These are phyloP conservation scores for Tetracladium setigerum DNA, from an alignment of 495 filamentous ascomycete genomes.

Conservation along the genomic window DNA sequence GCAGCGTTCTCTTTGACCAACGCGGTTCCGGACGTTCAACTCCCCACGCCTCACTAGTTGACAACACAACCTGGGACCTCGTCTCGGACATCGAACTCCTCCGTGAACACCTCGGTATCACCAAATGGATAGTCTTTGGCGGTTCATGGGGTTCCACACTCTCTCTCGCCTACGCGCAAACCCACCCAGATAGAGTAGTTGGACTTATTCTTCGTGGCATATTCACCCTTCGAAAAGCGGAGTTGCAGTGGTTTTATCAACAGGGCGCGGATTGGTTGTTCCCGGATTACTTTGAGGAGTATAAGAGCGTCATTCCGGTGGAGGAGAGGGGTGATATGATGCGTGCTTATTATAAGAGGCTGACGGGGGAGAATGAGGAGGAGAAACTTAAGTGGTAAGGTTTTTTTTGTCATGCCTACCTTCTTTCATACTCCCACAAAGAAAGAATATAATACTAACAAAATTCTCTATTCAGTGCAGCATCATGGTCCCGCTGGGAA, in stretches of 20 bases:
- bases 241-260: slow-evolving; percentile 25
- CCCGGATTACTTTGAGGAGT: slow-evolving; percentile 34
- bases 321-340: slow-evolving; percentile 27
- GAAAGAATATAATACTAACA: not conserved
- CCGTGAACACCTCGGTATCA: slow-evolving; percentile 30
- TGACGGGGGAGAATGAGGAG: slow-evolving; percentile 23
- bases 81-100: slow-evolving; percentile 37
- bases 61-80: slow-evolving; percentile 37
- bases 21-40: slow-evolving; percentile 37
- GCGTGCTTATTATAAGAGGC: slow-evolving; percentile 28
- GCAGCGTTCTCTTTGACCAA: slow-evolving; percentile 38
- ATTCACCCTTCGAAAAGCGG: slow-evolving; percentile 27
- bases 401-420: not conserved
- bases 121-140: slow-evolving; percentile 42
- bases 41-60: slow-evolving; percentile 29
- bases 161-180: slow-evolving; percentile 33
- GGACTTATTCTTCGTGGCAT: slow-evolving; percentile 33
- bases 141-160: slow-evolving; percentile 42
- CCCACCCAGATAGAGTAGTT: slow-evolving; percentile 28
- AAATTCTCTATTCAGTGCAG: slow-evolving; percentile 9
- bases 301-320: slow-evolving; percentile 24
- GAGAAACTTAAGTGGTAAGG: slow-evolving; percentile 18
- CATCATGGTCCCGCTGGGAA: slow-evolving; percentile 32
- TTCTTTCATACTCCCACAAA: not conserved
- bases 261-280: slow-evolving; percentile 26